These are phyloP conservation scores for Cryomyces antarcticus DNA, from an alignment of 495 filamentous ascomycete genomes.

Conservation along the genomic window DNA sequence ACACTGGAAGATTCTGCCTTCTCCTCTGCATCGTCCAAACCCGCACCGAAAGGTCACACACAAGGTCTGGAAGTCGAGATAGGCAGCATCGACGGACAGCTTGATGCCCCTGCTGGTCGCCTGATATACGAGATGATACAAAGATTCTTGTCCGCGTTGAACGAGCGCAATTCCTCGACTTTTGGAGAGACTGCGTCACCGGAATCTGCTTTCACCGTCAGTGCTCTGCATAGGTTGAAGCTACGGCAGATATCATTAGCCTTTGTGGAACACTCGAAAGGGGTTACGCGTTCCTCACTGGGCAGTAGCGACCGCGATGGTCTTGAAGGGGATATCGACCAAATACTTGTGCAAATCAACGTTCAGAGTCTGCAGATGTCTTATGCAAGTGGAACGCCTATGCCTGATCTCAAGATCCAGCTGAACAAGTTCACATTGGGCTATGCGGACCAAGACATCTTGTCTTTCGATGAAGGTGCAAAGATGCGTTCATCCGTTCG, in stretches of 20 bases:
- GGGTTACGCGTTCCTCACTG: background rate
- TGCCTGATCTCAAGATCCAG: constrained; percentile 24
- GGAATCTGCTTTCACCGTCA: background rate
- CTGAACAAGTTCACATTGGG: constrained; percentile 44
- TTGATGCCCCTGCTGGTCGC: constrained; percentile 1
- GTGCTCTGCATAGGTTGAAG: background rate
- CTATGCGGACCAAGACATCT: constrained; percentile 47
- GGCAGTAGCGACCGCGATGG: background rate
- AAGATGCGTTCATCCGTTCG: constrained; percentile 53
- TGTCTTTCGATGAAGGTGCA: constrained; percentile 48
- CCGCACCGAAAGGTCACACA: too few relatives aligned
- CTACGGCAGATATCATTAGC: background rate
- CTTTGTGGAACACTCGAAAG: background rate
- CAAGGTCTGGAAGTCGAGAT: background rate
- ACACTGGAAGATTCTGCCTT: too few relatives aligned
- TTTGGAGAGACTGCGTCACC: background rate
- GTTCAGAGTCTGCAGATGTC: background rate
- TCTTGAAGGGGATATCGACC: background rate
- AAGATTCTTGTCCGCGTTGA: constrained; percentile 18
- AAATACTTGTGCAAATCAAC: background rate
- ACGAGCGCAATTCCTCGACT: background rate
- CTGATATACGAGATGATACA: background rate
- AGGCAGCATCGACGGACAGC: background rate
- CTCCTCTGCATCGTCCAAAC: too few relatives aligned
- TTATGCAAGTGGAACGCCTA: background rate